Percentiles rank a stretch among this genome's conserved stretches.
Conservation (phyloP, 2,329 filamentous ascomycete genomes). For the Aplosporella prunicola region DNA sequence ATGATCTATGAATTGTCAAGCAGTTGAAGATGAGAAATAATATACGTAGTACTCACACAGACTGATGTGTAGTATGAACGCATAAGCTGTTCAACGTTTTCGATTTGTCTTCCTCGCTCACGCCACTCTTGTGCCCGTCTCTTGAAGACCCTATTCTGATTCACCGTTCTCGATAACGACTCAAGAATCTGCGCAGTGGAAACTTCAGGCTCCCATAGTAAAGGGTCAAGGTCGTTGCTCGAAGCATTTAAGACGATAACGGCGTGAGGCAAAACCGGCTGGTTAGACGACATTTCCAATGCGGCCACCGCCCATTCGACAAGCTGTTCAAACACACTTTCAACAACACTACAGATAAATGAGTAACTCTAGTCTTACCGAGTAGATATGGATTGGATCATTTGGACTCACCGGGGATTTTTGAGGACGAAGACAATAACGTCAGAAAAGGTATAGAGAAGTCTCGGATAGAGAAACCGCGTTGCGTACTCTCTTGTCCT, state of each 20-base stretch:
- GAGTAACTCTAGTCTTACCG: not conserved
- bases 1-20: constrained; percentile 19
- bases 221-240: constrained; percentile 29
- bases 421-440: constrained; percentile 35
- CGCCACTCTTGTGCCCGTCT: not conserved
- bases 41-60: constrained; percentile 15
- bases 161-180: constrained; percentile 26
- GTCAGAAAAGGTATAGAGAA: constrained; percentile 37
- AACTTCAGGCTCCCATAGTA: constrained; percentile 35
- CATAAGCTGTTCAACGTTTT: constrained; percentile 38
- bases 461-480: constrained; percentile 30
- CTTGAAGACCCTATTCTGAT: constrained; percentile 12
- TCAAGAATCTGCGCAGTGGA: constrained; percentile 33
- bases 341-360: constrained; percentile 26
- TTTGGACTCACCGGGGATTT: constrained; percentile 24
- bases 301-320: constrained; percentile 43
- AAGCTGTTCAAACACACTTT: constrained; percentile 34
- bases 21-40: constrained; percentile 7
- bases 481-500: constrained; percentile 30
- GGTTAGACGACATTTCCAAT: constrained; percentile 46
- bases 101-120: constrained; percentile 31
- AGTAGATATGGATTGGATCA: not conserved
- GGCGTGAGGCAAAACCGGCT: constrained; percentile 46
- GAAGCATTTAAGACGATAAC: constrained; percentile 45
- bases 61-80: constrained; percentile 43